These are phyloP conservation scores for Phytophthora colocasiae DNA, from an alignment of 352 stramenopile species.

Conservation along the genomic window DNA sequence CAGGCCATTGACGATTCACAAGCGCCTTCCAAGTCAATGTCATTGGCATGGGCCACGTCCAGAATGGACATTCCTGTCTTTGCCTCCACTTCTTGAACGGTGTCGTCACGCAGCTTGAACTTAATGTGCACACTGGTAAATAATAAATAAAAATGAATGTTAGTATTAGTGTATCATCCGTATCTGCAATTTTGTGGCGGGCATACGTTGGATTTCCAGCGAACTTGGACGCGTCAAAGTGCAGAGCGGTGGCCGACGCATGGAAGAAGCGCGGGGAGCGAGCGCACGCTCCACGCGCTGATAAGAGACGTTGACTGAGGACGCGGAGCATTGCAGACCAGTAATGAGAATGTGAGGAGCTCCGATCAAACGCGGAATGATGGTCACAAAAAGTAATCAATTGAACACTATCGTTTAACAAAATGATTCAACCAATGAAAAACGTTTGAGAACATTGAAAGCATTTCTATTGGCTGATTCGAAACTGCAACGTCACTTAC, in stretches of 20 bases:
- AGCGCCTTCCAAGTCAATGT: constrained; percentile 95
- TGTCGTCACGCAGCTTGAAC: constrained; percentile 72
- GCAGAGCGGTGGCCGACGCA: constrained; percentile 49
- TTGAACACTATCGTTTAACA: constrained; percentile 13
- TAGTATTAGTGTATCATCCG: constrained; percentile 11
- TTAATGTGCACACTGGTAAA: constrained; percentile 74
- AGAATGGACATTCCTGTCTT: constrained; percentile 90
- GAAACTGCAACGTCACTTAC: constrained; percentile 15
- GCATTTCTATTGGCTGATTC: background rate
- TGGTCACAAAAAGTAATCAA: background rate
- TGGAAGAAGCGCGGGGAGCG: constrained; percentile 44
- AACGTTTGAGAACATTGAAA: background rate
- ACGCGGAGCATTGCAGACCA: constrained; percentile 40
- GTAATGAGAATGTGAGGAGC: background rate
- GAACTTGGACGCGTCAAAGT: constrained; percentile 70
- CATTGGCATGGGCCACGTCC: constrained; percentile 93
- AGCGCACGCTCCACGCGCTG: constrained; percentile 6
- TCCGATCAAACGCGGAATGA: background rate
- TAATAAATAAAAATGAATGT: constrained; percentile 2
- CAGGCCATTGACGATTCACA: constrained; percentile 97
- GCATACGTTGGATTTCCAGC: constrained; percentile 67
- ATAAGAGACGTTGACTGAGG: constrained; percentile 32
- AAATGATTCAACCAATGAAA: constrained; percentile 10
- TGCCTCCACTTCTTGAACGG: constrained; percentile 65
- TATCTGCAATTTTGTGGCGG: background rate